These are phyloP conservation scores for Pestalotiopsis sp. DNA, from an alignment of 2,329 filamentous ascomycete genomes.

Conservation along the genomic window DNA sequence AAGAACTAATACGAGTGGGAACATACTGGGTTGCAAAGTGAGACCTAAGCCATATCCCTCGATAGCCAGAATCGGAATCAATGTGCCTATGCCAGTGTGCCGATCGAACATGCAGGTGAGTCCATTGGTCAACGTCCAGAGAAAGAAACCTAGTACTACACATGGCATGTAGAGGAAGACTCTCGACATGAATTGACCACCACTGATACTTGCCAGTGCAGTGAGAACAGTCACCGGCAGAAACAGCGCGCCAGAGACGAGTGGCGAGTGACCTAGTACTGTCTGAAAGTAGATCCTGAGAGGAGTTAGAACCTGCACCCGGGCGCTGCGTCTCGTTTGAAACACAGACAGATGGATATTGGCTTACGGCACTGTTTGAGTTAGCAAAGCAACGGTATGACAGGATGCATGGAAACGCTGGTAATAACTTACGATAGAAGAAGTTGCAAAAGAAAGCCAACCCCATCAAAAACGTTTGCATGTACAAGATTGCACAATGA, in stretches of 20 bases:
- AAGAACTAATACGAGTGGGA: too few relatives aligned
- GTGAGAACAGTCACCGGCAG: neutral
- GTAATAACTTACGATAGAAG: neutral
- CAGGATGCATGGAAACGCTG: neutral
- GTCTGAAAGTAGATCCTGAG: neutral
- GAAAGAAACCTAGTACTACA: neutral
- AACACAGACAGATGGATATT: too few relatives aligned
- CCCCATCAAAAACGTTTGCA: neutral
- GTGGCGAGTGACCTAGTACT: neutral
- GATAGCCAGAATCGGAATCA: neutral
- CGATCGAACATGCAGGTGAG: neutral
- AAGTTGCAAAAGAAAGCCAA: neutral
- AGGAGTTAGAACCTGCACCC: too few relatives aligned
- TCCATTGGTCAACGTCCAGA: neutral
- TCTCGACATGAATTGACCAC: neutral
- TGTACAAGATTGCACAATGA: neutral
- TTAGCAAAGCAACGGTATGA: neutral
- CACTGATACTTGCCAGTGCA: neutral
- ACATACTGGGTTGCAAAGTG: too few relatives aligned
- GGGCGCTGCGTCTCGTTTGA: too few relatives aligned
- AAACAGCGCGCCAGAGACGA: neutral
- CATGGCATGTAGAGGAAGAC: neutral
- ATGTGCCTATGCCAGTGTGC: neutral
- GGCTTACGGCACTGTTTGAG: neutral
- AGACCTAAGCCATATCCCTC: neutral